Conservation (phyloP, 805 yeast genomes). For the Ogataea pilisensis region DNA sequence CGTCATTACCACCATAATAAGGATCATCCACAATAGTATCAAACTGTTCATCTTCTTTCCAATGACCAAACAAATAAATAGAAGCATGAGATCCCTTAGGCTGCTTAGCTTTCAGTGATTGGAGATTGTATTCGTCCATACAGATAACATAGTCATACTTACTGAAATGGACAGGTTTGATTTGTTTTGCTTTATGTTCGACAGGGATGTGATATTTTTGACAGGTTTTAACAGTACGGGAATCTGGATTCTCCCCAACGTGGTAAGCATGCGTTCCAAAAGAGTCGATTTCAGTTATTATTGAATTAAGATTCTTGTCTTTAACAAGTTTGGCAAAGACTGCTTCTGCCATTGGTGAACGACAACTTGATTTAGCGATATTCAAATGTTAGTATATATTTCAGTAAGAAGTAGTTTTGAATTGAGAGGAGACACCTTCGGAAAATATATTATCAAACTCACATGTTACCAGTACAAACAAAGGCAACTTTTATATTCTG, state of each 20-base stretch:
- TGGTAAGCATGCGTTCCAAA: constrained; percentile 89
- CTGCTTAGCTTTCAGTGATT: constrained; percentile 45
- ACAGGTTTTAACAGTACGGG: constrained; percentile 67
- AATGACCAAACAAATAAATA: constrained; percentile 75
- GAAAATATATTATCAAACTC: too few species aligned
- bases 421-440: too few species aligned
- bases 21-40: constrained; percentile 78
- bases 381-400: not conserved
- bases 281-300: constrained; percentile 66
- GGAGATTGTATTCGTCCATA: constrained; percentile 62
- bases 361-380: constrained; percentile 55
- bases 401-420: too few species aligned
- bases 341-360: constrained; percentile 98
- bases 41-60: constrained; percentile 51
- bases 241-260: constrained; percentile 77
- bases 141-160: constrained; percentile 66
- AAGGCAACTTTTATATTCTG: constrained; percentile 56
- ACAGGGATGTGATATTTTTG: constrained; percentile 68
- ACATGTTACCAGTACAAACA: constrained; percentile 88
- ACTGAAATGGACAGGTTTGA: constrained; percentile 44
- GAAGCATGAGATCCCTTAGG: constrained; percentile 49
- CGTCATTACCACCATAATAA: constrained; percentile 82
- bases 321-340: constrained; percentile 67
- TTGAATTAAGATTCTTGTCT: constrained; percentile 38
- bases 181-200: constrained; percentile 70